Evolutionary conservation across 1,284 basidiomycete species (phyloP), one percentile per base, ranked within the genome.

Genomic region (Puccinia novopanici): DNA sequence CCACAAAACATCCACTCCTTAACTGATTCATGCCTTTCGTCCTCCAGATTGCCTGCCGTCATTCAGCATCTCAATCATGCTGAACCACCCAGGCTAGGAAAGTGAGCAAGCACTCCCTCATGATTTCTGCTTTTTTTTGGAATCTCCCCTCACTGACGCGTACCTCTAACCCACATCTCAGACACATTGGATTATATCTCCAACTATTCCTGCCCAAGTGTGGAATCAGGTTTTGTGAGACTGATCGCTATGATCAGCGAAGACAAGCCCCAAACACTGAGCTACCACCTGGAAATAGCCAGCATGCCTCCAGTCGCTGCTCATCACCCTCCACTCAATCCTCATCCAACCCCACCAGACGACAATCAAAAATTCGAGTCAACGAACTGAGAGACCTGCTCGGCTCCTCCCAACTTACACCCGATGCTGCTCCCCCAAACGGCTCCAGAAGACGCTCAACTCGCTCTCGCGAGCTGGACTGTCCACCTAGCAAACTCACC

Each of bases 121-220:
- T n/a, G 19, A 22, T 22, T 24, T 68, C 34, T 19, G 6, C n/a
- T 15, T 6, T 4, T 27, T 74, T 24, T 30, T 15, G 40, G 37
- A 55, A 12, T 40, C 19, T 37, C 24, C 24, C 17, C 37, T 24
- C 13, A 40, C 24, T 68, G 45, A 76, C 17, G 40, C 73, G 37
- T 40, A n/a, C 22, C 8, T 12, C n/a, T n/a, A n/a, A n/a, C n/a
- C n/a, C n/a, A n/a, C 30, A 65, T 30, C 12, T 12, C 27, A 77
- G 75, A 45, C 75, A 77, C 42, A 77, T 77, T 52, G 75, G 75
- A 19, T 34, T 77, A 19, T 77, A 77, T 34, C 48, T 77, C 24
- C 75, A 77, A 68, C 40, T 77, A 15, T 77, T 77, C 34, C 65
- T 65, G 24, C 65, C 75, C 61, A 77, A 77, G 55, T 77, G 75